Evolutionary conservation across 192 early-diverging fungal genomes (phyloP).

Genomic region (Geosiphon pyriformis): DNA sequence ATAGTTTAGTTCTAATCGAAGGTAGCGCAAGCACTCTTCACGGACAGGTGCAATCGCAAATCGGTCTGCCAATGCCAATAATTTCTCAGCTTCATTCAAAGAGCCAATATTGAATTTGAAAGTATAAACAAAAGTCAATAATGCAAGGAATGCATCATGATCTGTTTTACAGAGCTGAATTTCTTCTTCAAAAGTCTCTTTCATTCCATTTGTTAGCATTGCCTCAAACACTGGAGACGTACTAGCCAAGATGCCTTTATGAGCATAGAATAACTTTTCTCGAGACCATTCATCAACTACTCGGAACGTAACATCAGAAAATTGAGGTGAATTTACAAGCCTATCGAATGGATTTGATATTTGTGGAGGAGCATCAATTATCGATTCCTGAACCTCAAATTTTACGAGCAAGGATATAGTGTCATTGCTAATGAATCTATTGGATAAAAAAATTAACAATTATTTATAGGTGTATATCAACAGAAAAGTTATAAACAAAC

Average conservation of each 20-base stretch:
- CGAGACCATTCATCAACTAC: slow-evolving; percentile 13
- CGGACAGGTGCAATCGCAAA: slow-evolving; percentile 27
- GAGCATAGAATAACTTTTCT: slow-evolving; percentile 20
- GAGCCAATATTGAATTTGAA: slow-evolving; percentile 13
- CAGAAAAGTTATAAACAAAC: slow-evolving; percentile 7
- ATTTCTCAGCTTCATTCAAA: slow-evolving; percentile 25
- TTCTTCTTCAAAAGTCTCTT: slow-evolving; percentile 14
- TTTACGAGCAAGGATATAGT: slow-evolving; percentile 31
- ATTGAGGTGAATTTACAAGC: slow-evolving; percentile 24
- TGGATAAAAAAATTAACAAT: neutral
- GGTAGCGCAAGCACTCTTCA: slow-evolving; percentile 27
- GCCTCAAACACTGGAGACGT: slow-evolving; percentile 20
- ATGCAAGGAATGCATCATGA: slow-evolving; percentile 19
- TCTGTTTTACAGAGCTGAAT: slow-evolving; percentile 20
- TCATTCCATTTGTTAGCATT: slow-evolving; percentile 19
- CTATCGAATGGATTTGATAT: slow-evolving; percentile 20
- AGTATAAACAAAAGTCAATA: slow-evolving; percentile 26
- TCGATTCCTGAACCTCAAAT: slow-evolving; percentile 30
- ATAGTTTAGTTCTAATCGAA: slow-evolving; percentile 24
- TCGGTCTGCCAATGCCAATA: slow-evolving; percentile 28
- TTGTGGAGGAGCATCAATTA: slow-evolving; percentile 14
- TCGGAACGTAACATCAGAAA: slow-evolving; percentile 33
- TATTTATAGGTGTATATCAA: neutral
- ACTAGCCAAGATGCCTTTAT: slow-evolving; percentile 17
- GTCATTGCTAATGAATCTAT: slow-evolving; percentile 26